Evolutionary conservation across 495 filamentous ascomycete species (phyloP).

Genomic region (Penicillium canariense): DNA sequence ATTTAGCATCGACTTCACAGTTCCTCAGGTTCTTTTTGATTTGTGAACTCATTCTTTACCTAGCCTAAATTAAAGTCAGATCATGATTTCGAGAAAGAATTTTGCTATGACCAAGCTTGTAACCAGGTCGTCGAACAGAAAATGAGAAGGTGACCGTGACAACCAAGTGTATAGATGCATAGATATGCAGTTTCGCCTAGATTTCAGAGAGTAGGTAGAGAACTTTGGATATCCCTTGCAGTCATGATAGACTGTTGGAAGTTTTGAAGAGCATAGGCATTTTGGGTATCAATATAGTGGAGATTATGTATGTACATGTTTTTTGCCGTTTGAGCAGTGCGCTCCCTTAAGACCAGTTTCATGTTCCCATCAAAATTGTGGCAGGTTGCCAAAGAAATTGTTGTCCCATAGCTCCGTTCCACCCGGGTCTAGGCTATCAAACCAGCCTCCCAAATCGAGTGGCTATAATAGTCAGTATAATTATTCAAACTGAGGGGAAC

Average conservation of each 20-base stretch:
- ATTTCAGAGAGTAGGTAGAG: too few species aligned
- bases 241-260: background rate
- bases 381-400: conserved; percentile 25
- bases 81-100: background rate
- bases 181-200: background rate
- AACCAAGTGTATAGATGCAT: background rate
- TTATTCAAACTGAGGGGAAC: background rate
- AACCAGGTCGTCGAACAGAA: background rate
- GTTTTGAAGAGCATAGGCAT: background rate
- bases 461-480: conserved; percentile 29
- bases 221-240: background rate
- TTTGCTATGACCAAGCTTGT: background rate
- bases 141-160: background rate
- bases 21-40: too few species aligned
- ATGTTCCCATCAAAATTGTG: background rate
- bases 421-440: conserved; percentile 30
- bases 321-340: background rate
- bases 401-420: conserved; percentile 33
- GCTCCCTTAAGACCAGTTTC: background rate
- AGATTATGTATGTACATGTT: conserved; percentile 1
- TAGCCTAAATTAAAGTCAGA: background rate
- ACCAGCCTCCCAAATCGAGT: conserved; percentile 36
- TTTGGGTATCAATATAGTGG: conserved; percentile 1
- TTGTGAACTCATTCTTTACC: too few species aligned
- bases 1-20: too few species aligned